Evolutionary conservation across 2,329 filamentous ascomycete genomes (phyloP), one percentile per base, ranked within the genome.

Genomic region (Verticillium klebahnii): DNA sequence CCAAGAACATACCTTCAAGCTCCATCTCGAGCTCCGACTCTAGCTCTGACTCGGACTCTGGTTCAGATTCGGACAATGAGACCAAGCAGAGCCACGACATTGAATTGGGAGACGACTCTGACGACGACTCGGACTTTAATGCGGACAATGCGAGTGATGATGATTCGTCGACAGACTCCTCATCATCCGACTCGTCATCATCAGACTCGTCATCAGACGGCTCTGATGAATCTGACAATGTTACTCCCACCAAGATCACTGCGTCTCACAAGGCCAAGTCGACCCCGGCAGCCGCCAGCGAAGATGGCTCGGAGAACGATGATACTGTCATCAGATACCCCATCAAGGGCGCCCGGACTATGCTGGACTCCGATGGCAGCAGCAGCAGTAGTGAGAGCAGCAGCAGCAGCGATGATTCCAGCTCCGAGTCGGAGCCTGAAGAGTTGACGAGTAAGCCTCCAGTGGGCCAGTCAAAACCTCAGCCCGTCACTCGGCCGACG

Each of bases 371-470:
- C n/a, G 36, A 58, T 6, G 56, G n/a, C 23, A 19, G n/a, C 36
- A 40, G 32, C 23, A 58, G 56, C 56, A 57, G 56, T n/a, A 39
- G 29, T 29, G 52, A 56, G 9, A 60, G 63, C 25, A 39, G 52
- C 29, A 64, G 62, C 52, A 65, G 65, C 40, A 64, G 62, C 45
- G 64, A 66, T 7, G 64, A 64, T n/a, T 66, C 65, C 17, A 63
- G 56, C 39, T 74, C 74, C 0, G 70, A 69, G 12, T 72, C 71
- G 2, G 71, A 72, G 34, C 70, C 73, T 0, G 77, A 79, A 56
- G 75, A 76, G 62, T 36, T 70, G 32, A 73, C 79, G 0, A 77
- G 74, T 50, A 78, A 74, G 60, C 63, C 59, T 17, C 52, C 58
- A 58, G 31, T 17, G n/a, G 61, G 32, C 36, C 61, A 15, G 11